phyloP scores from a whole-genome alignment of 192 early-diverging fungal species.

The Entomortierella beljakovae region DNA sequence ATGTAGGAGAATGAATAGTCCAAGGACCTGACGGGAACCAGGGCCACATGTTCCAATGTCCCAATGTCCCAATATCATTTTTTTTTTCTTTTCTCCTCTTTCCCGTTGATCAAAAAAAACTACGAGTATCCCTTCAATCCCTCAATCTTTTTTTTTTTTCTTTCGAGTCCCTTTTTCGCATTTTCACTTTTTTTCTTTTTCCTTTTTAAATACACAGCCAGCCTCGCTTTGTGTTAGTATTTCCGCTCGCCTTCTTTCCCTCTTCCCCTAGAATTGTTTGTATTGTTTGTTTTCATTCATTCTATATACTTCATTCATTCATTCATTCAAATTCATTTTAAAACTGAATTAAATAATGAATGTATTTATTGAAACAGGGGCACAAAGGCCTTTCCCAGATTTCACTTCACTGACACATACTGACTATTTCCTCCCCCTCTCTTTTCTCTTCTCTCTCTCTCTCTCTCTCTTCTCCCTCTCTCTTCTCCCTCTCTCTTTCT shows the following conservation, averaged over 20 bases:
- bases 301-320: too few species aligned
- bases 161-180: not conserved
- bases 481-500: not conserved
- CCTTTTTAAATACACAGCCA: too few species aligned
- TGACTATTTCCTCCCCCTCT: not conserved
- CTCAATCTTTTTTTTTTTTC: not conserved
- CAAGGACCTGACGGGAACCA: not conserved
- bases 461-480: conserved; percentile 2
- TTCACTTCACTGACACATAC: not conserved
- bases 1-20: not conserved
- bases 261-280: not conserved
- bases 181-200: too few species aligned
- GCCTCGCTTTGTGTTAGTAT: too few species aligned
- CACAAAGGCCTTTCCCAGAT: not conserved
- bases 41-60: not conserved
- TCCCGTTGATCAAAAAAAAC: not conserved
- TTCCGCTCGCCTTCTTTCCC: not conserved
- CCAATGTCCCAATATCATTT: not conserved
- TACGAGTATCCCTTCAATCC: not conserved
- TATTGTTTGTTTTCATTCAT: too few species aligned
- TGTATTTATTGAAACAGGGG: too few species aligned
- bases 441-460: conserved; percentile 8
- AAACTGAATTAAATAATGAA: too few species aligned
- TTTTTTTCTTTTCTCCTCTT: not conserved
- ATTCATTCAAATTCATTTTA: too few species aligned